Conservation (phyloP, 1,284 basidiomycete genomes). For the Trichosporon sp. region DNA sequence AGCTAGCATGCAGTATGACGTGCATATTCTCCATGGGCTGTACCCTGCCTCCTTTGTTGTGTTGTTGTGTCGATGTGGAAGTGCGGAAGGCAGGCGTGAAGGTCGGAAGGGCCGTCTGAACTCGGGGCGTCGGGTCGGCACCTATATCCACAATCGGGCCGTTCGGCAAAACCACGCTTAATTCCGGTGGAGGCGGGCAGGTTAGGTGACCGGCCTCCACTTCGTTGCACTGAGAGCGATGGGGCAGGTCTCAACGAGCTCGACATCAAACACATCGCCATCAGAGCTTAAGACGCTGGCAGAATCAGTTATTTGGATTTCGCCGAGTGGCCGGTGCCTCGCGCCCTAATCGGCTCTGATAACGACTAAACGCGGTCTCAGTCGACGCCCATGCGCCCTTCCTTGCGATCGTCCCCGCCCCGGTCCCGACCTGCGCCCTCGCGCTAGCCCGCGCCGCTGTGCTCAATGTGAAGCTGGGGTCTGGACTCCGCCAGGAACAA, state of each 20-base stretch:
- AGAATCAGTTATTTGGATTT: background rate
- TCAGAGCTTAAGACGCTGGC: background rate
- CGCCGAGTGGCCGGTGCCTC: background rate
- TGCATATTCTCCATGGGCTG: background rate
- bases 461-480: too few species aligned
- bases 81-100: background rate
- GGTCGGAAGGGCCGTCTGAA: background rate
- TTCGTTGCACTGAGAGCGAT: background rate
- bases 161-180: slow-evolving; percentile 13
- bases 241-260: background rate
- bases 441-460: too few species aligned
- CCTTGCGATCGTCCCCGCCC: too few species aligned
- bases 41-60: background rate
- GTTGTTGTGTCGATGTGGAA: background rate
- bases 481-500: too few species aligned
- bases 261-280: background rate
- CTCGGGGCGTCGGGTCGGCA: background rate
- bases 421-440: too few species aligned
- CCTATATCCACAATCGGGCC: background rate
- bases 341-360: background rate
- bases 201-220: background rate
- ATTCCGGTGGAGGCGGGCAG: background rate
- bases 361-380: background rate
- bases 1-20: slow-evolving; percentile 10
- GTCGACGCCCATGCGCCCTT: too few species aligned